These are phyloP conservation scores for Ichthyophthirius multifiliis DNA, from an alignment of 169 alveolate genomes.

Conservation along the genomic window DNA sequence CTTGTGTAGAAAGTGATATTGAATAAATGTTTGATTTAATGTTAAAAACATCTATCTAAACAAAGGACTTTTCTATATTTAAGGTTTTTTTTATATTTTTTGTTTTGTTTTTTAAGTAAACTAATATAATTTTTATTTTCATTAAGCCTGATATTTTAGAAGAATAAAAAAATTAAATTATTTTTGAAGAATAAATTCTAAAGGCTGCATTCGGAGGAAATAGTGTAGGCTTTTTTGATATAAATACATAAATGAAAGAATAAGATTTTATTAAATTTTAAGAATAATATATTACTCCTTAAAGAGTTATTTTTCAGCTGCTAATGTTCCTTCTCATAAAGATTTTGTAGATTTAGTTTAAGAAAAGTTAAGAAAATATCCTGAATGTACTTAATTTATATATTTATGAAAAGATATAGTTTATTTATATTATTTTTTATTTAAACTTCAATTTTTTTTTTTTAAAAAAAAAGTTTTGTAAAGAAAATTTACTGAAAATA, in stretches of 20 bases:
- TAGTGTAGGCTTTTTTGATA: conserved; percentile 32
- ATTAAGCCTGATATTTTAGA: not conserved
- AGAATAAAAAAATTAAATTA: not conserved
- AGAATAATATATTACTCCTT: conserved; percentile 14
- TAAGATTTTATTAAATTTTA: conserved; percentile 6
- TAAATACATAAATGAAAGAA: not conserved
- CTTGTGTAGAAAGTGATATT: conserved; percentile 21
- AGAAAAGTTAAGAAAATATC: not conserved
- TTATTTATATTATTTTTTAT: not conserved
- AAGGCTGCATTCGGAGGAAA: conserved; percentile 14
- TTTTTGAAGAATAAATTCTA: not conserved
- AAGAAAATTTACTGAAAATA: not conserved
- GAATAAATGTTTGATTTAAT: conserved; percentile 21
- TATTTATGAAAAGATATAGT: not conserved
- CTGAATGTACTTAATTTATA: not conserved
- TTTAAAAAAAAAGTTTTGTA: not conserved
- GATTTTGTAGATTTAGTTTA: conserved; percentile 27
- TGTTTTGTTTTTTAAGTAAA: not conserved
- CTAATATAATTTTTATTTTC: not conserved
- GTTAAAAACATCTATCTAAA: not conserved
- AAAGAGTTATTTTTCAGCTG: conserved; percentile 26
- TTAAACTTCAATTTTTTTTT: not conserved
- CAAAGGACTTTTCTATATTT: conserved; percentile 5
- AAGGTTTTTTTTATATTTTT: not conserved
- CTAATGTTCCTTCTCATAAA: conserved; percentile 31